Percentiles rank a stretch among this genome's conserved stretches.
phyloP scores from a whole-genome alignment of 140 eudicot species.

The Flaveria floridana region DNA sequence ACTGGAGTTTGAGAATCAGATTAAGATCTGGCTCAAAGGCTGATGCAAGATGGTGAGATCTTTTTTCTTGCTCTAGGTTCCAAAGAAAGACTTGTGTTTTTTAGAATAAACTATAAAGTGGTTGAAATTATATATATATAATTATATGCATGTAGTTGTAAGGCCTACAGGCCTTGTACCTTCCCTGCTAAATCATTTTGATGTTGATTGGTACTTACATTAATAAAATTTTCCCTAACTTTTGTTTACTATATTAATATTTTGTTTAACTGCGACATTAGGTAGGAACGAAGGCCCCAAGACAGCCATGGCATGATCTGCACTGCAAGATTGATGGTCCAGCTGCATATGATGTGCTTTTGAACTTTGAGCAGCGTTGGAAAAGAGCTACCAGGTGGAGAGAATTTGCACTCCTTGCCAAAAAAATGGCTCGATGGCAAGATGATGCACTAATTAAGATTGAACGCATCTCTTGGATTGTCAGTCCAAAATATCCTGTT shows the following conservation, averaged over 20 bases:
- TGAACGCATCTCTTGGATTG: conserved; percentile 92
- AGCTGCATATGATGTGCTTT: conserved; percentile 95
- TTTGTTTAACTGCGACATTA: conserved; percentile 29
- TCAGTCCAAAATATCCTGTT: conserved; percentile 57
- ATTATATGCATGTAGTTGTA: not conserved
- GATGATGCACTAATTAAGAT: conserved; percentile 88
- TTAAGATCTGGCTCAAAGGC: not conserved
- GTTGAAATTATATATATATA: not conserved
- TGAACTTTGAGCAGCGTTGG: conserved; percentile 97
- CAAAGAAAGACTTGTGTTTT: not conserved
- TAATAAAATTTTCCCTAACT: not conserved
- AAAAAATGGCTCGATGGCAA: conserved; percentile 76
- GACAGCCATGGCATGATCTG: conserved; percentile 99
- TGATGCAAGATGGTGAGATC: not conserved
- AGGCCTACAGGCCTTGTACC: not conserved
- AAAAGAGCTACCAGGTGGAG: conserved; percentile 79
- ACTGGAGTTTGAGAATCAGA: not conserved
- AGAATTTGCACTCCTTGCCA: conserved; percentile 64
- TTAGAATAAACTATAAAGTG: not conserved
- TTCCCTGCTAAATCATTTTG: not conserved
- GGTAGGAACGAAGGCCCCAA: conserved; percentile 93
- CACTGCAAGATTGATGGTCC: conserved; percentile 94
- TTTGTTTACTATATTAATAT: conserved; percentile 3
- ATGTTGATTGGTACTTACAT: not conserved
- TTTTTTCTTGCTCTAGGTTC: not conserved